A percentile compares a stretch with the other conserved stretches of the same genome.
phyloP scores from a whole-genome alignment of 257 asterid genomes.

The Nicotiana knightiana region DNA sequence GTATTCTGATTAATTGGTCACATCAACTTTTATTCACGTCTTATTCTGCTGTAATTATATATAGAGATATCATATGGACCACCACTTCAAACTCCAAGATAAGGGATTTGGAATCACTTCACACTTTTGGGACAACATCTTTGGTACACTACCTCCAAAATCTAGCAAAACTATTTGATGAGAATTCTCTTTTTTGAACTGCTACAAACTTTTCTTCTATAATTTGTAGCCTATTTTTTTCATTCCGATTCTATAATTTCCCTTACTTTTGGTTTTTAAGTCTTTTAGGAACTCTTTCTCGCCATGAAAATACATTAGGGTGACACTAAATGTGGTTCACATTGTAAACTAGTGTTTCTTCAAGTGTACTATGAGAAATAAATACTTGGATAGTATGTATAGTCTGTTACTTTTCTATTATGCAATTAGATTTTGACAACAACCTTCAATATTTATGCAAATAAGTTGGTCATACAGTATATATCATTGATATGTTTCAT shows the following conservation, averaged over 20 bases:
- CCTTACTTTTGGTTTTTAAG: background rate
- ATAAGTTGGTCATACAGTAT: background rate
- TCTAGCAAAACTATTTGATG: background rate
- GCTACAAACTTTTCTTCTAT: background rate
- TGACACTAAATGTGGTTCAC: slow-evolving; percentile 1
- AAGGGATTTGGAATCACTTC: slow-evolving; percentile 93
- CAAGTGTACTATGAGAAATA: background rate
- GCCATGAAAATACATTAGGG: background rate
- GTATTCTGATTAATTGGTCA: background rate
- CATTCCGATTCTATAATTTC: background rate
- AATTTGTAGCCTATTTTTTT: background rate
- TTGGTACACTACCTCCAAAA: slow-evolving; percentile 69
- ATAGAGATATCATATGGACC: slow-evolving; percentile 89
- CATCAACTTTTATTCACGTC: background rate
- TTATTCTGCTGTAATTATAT: background rate
- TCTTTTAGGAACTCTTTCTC: background rate
- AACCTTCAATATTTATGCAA: background rate
- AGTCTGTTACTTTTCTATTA: background rate
- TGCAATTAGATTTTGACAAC: background rate
- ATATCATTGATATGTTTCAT: background rate
- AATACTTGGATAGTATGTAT: background rate
- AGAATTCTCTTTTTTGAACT: background rate
- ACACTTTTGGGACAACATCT: slow-evolving; percentile 78
- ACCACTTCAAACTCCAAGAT: slow-evolving; percentile 80
- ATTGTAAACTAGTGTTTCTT: background rate